Base-by-base conservation (phyloP, 768 basidiomycete genomes). In the Tricholomella constricta region DNA sequence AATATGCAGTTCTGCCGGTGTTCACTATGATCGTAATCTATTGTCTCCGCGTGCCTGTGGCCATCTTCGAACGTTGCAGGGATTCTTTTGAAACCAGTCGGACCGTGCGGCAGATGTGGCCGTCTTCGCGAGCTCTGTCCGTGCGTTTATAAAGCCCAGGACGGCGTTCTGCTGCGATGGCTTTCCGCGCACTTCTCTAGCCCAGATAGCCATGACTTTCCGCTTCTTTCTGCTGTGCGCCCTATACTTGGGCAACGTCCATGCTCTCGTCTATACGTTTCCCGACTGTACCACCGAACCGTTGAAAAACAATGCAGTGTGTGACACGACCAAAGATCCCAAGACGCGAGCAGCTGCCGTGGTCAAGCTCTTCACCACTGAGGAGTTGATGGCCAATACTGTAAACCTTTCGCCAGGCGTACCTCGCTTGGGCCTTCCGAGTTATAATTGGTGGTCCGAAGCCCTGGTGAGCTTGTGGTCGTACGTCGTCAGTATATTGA, bases 361-460 rank as follows among this genome's bases (percentile, higher is more conserved):
- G 47, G 69, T 83, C 44, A 55, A 70, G 38, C 65, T 76, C 54
- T 79, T 83, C 61, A 82, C 78, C 11, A 70, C 77, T 27, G 70
- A 70, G 14, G 83, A 85, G 56, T 65, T 82, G 51, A 78, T 78
- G 44, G 69, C 65, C 49, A 82, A 83, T 62, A 81, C 79, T 4
- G 77, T 72, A 42, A 82, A 79, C 52, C 51, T 61, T 0, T 73
- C 80, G 5, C 75, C 78, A 6, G 83, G 80, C 25, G 80, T 83
- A 19, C 66, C 81, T 48, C 76, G 81, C 10, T 71, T 83, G 2
- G 82, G 81, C n/a, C 65, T 85, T 22, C 80, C 81, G 9, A 61
- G 76, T 15, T 85, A 85, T 47, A 71, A 81, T 42, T 83, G 82
- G 81, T 84, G 83, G 82, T 79, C 77, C 20, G 82, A 84, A 68